phyloP scores from a whole-genome alignment of 73 alveolate species.

The Paramecium pentaurelia region DNA sequence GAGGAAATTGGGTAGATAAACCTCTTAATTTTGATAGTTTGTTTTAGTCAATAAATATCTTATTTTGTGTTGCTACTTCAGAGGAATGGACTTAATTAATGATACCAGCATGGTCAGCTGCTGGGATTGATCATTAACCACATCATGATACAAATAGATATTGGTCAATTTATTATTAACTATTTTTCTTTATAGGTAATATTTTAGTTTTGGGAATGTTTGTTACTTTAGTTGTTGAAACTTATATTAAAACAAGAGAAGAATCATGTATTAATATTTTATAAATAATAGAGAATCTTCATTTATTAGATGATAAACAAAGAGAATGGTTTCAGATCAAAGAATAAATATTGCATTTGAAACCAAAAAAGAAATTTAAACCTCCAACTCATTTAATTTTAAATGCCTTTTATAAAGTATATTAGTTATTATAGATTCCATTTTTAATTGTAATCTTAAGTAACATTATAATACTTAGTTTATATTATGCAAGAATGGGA shows the following conservation, averaged over 20 bases:
- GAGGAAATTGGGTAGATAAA: slow-evolving; percentile 53
- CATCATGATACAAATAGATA: neutral
- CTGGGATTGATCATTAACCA: neutral
- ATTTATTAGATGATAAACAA: neutral
- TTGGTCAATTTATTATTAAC: slow-evolving; percentile 40
- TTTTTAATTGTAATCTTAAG: neutral
- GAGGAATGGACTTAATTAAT: slow-evolving; percentile 48
- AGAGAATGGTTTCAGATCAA: slow-evolving; percentile 60
- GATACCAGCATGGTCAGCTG: neutral
- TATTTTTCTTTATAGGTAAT: slow-evolving; percentile 44
- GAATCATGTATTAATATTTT: neutral
- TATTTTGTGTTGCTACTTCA: slow-evolving; percentile 39
- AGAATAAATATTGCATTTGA: neutral
- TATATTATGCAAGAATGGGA: neutral
- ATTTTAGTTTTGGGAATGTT: slow-evolving; percentile 55
- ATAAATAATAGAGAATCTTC: neutral
- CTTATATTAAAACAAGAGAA: slow-evolving; percentile 42
- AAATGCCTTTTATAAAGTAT: neutral
- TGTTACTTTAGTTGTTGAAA: slow-evolving; percentile 44
- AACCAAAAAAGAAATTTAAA: slow-evolving; percentile 6
- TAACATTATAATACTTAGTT: neutral
- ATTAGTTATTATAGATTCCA: neutral
- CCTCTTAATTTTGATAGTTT: slow-evolving; percentile 5
- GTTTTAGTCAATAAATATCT: neutral
- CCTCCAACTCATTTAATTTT: neutral